phyloP scores from a whole-genome alignment of 2,329 filamentous ascomycete genomes.

The Penicillium sclerotiorum region DNA sequence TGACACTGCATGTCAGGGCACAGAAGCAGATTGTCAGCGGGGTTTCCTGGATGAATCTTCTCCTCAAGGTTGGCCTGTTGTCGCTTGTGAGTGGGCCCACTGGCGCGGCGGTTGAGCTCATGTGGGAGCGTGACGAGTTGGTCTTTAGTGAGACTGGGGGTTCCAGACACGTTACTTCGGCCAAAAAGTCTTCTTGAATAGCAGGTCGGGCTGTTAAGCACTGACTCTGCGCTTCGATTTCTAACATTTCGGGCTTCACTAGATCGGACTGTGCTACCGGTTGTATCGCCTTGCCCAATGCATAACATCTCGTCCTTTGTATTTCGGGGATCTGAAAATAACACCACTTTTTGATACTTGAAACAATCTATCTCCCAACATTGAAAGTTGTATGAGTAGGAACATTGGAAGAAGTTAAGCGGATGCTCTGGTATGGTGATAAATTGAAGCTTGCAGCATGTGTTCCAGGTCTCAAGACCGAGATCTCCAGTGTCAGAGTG shows the following conservation, averaged over 20 bases:
- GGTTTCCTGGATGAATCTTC: constrained; percentile 29
- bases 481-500: no score
- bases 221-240: no score
- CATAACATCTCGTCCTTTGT: no score
- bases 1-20: constrained; percentile 38
- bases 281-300: no score
- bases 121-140: constrained; percentile 56
- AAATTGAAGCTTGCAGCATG: no score
- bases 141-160: constrained; percentile 40
- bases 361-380: background rate
- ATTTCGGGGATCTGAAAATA: no score
- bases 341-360: no score
- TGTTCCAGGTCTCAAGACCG: no score
- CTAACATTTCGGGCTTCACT: background rate
- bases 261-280: background rate
- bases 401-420: no score
- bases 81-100: constrained; percentile 46
- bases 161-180: constrained; percentile 32
- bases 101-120: constrained; percentile 47
- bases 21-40: constrained; percentile 30
- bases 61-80: constrained; percentile 40
- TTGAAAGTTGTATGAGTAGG: no score
- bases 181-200: constrained; percentile 29
- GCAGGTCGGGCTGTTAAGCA: no score
- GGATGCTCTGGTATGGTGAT: no score